Conservation (phyloP, 345 rosid species). For the Streptanthus diversifolius region DNA sequence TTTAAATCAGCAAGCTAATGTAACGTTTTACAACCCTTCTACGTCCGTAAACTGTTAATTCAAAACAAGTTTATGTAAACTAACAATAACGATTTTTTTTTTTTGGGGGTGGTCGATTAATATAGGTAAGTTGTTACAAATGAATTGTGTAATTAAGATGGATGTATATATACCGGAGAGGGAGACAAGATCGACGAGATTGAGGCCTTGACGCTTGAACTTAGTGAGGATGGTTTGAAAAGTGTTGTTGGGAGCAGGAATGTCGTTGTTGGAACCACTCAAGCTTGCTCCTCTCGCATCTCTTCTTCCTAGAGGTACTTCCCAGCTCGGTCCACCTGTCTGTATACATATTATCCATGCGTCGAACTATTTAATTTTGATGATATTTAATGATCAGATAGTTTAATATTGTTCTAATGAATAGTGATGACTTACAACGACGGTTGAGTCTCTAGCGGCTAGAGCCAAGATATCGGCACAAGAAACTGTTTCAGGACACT, state of each 20-base stretch:
- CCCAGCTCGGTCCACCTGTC: slow-evolving; percentile 90
- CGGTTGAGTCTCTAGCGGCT: slow-evolving; percentile 90
- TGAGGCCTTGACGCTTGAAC: slow-evolving; percentile 57
- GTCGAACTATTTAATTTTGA: neutral
- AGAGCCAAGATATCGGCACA: slow-evolving; percentile 79
- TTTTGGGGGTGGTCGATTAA: neutral
- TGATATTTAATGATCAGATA: neutral
- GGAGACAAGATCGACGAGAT: slow-evolving; percentile 65
- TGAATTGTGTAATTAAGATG: neutral
- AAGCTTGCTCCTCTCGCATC: slow-evolving; percentile 67
- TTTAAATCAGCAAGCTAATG: no score
- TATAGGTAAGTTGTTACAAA: neutral
- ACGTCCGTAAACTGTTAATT: no score
- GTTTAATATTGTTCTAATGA: neutral
- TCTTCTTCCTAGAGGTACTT: slow-evolving; percentile 82
- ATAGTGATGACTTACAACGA: slow-evolving; percentile 46
- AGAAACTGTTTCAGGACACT: slow-evolving; percentile 72
- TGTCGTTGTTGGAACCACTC: slow-evolving; percentile 72
- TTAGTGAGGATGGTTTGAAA: slow-evolving; percentile 60
- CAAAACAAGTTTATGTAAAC: no score
- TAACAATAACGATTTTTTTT: neutral
- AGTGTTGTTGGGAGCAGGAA: slow-evolving; percentile 60
- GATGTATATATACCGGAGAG: slow-evolving; percentile 49
- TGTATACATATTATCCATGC: slow-evolving; percentile 17
- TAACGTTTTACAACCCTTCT: no score